phyloP scores from a whole-genome alignment of 768 basidiomycete genomes.

The Boletus speciosus region DNA sequence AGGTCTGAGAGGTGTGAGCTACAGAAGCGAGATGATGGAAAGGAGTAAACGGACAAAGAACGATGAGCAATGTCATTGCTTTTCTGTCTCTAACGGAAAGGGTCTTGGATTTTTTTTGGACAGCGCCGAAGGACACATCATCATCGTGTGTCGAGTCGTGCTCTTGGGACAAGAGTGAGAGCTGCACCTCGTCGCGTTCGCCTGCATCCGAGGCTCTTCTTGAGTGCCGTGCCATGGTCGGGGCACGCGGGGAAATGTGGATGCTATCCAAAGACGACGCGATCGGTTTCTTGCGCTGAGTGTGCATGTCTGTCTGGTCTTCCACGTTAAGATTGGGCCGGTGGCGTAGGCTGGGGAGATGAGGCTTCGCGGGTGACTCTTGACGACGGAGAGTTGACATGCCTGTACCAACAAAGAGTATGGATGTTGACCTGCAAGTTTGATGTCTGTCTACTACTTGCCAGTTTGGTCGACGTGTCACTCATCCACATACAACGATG shows the following conservation, averaged over 20 bases:
- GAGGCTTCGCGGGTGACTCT: constrained; percentile 27
- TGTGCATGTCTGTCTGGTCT: constrained; percentile 25
- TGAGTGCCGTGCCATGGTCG: constrained; percentile 36
- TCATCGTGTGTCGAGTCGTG: constrained; percentile 48
- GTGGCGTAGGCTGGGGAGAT: constrained; percentile 28
- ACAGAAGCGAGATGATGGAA: constrained; percentile 7
- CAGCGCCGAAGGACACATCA: constrained; percentile 30
- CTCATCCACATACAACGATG: neutral
- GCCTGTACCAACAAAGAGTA: neutral
- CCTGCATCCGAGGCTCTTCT: constrained; percentile 25
- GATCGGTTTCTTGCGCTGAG: constrained; percentile 45
- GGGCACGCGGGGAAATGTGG: constrained; percentile 53
- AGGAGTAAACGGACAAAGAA: constrained; percentile 67
- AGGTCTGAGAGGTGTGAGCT: constrained; percentile 46
- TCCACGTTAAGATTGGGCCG: constrained; percentile 38
- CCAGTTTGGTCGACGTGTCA: constrained; percentile 20
- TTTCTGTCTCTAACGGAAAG: constrained; percentile 76
- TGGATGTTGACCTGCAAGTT: constrained; percentile 8
- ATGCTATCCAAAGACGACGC: constrained; percentile 59
- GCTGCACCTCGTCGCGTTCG: constrained; percentile 54
- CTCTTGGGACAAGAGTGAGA: constrained; percentile 53
- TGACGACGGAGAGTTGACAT: constrained; percentile 27
- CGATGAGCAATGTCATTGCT: constrained; percentile 79
- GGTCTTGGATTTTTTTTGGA: constrained; percentile 39
- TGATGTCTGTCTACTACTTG: neutral